phyloP scores from a whole-genome alignment of 2,329 filamentous ascomycete species.

The Verticillium nonalfalfae region DNA sequence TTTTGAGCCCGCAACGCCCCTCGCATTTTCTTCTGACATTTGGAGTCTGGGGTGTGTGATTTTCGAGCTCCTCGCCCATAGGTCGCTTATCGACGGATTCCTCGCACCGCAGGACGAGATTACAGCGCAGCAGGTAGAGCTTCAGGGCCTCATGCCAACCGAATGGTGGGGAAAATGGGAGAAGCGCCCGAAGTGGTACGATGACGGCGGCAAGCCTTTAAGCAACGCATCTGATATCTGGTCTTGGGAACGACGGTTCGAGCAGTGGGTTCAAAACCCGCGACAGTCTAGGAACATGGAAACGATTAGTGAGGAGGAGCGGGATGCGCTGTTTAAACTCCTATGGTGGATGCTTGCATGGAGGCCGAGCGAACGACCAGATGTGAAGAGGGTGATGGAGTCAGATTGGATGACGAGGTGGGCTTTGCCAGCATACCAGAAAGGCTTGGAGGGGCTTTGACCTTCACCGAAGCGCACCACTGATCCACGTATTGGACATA shows the following conservation, averaged over 20 bases:
- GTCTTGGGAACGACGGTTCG: conserved; percentile 11
- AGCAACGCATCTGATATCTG: conserved; percentile 8
- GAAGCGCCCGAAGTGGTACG: conserved; percentile 6
- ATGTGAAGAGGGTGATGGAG: conserved; percentile 5
- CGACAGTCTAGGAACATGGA: conserved; percentile 6
- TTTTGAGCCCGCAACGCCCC: conserved; percentile 24
- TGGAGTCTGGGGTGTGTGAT: conserved; percentile 23
- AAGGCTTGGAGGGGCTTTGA: background rate
- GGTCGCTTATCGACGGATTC: conserved; percentile 20
- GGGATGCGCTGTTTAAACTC: conserved; percentile 14
- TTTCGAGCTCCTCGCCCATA: conserved; percentile 19
- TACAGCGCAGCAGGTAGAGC: conserved; percentile 20
- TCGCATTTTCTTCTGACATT: conserved; percentile 21
- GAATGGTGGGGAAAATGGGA: conserved; percentile 23
- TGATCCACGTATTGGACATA: no score
- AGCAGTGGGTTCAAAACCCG: conserved; percentile 12
- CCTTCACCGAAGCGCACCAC: background rate
- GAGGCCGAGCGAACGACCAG: conserved; percentile 10
- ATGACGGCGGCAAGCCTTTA: conserved; percentile 7
- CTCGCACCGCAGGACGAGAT: conserved; percentile 20
- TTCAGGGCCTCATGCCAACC: conserved; percentile 19
- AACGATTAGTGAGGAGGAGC: conserved; percentile 8
- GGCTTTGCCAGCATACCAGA: conserved; percentile 11
- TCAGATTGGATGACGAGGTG: conserved; percentile 10
- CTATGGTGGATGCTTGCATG: conserved; percentile 13